phyloP scores from a whole-genome alignment of 768 basidiomycete genomes.

The Podaxis carcinomalis region DNA sequence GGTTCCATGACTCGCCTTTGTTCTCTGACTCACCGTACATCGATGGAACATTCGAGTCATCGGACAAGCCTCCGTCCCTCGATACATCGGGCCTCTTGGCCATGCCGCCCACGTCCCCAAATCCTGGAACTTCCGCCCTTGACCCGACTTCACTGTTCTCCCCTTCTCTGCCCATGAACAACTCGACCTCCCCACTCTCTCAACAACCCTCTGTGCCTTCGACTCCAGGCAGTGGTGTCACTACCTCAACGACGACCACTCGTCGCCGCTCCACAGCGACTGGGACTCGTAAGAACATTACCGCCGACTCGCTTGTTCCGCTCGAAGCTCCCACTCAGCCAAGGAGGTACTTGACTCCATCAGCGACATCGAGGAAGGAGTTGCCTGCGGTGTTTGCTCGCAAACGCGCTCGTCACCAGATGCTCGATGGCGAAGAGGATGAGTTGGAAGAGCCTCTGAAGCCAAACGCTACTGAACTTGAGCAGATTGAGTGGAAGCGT shows the following conservation, averaged over 20 bases:
- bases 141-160: conserved; percentile 32
- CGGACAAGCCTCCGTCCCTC: conserved; percentile 10
- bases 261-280: conserved; percentile 39
- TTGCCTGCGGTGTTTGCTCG: conserved; percentile 62
- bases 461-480: conserved; percentile 43
- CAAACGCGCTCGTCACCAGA: conserved; percentile 51
- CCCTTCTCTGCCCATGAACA: conserved; percentile 24
- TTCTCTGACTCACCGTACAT: conserved; percentile 14
- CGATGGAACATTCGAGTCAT: conserved; percentile 11
- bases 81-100: conserved; percentile 30
- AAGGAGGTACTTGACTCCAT: conserved; percentile 62
- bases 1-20: conserved; percentile 23
- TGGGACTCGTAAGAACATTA: conserved; percentile 70
- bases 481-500: conserved; percentile 75
- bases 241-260: conserved; percentile 2
- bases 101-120: conserved; percentile 38
- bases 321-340: conserved; percentile 72
- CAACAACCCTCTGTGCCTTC: conserved; percentile 10
- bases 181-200: background rate
- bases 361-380: conserved; percentile 69
- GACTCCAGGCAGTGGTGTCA: background rate
- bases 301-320: conserved; percentile 57
- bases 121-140: conserved; percentile 37
- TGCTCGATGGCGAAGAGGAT: conserved; percentile 47
- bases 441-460: conserved; percentile 30